Base-by-base conservation (phyloP, 2,329 filamentous ascomycete species). In the Claviceps purpurea region DNA sequence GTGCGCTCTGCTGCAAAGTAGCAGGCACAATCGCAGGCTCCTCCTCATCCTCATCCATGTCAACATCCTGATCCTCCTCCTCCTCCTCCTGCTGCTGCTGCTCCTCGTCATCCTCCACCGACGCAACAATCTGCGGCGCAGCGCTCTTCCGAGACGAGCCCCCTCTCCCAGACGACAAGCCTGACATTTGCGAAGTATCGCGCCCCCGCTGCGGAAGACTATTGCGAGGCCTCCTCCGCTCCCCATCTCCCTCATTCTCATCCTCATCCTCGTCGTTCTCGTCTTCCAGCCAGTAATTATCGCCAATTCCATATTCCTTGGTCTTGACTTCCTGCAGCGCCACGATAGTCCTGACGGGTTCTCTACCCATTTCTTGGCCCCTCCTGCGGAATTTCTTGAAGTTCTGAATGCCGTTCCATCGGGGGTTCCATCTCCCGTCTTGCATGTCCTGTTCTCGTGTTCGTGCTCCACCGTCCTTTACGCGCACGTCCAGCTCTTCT, bases 351-450 rank as follows among this genome's bases (percentile, higher is more conserved):
- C 70, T 70, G 30, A 70, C 65, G 1, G 68, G 64, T 2, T 68
- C 64, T 16, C 75, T 65, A 5, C 75, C 70, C 2, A 61, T 56
- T 5, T 58, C 57, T 20, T 77, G 77, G 24, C 79, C 82, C 50
- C 79, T 74, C 51, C 73, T 75, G 22, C 76, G 75, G 62, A 98
- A 98, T 60, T 81, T 86, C 66, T 98, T 98, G 71, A 95, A 98
- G 63, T 98, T 97, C 67, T 89, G 91, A 44, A 91, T 78, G 0
- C 91, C 93, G 63, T 96, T 95, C 93, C 93, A 98, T 41, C 76
- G 76, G 1, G 88, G 82, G 58, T 96, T 80, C 90, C 91, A 96
- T 42, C 87, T 76, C 5, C 75, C 74, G 44, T 73, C 71, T 1
- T 69, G 72, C 45, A 74, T 65, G 20, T 78, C 75, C 52, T 73